Percentiles rank a stretch among this genome's conserved stretches.
These are phyloP conservation scores for Polyplosphaeria fusca DNA, from an alignment of 495 filamentous ascomycete species.

Conservation along the genomic window DNA sequence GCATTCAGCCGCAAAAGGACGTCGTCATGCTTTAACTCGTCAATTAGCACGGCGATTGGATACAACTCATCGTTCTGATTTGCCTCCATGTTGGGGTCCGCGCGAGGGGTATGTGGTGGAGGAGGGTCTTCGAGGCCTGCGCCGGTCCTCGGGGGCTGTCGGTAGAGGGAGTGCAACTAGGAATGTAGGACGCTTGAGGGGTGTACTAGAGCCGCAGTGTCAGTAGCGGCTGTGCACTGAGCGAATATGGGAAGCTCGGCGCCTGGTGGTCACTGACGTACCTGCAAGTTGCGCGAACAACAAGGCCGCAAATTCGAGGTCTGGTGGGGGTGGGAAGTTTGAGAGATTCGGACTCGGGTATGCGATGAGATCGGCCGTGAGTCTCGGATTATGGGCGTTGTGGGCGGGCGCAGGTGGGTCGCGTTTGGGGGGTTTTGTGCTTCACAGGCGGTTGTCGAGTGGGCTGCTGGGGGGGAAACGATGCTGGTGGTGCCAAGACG, in stretches of 20 bases:
- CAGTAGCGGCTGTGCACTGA: constrained; percentile 4
- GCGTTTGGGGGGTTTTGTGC: not conserved
- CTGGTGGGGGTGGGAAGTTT: not conserved
- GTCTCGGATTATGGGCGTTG: constrained; percentile 4
- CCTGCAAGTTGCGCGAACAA: constrained; percentile 10
- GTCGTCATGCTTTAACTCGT: constrained; percentile 99
- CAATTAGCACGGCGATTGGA: constrained; percentile 97
- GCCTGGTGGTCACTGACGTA: constrained; percentile 24
- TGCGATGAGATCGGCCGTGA: not conserved
- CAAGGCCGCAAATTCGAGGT: constrained; percentile 2
- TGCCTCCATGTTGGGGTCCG: constrained; percentile 56
- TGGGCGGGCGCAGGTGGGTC: constrained; percentile 1
- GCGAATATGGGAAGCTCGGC: not conserved
- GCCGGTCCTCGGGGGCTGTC: constrained; percentile 5
- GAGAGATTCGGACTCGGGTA: not conserved
- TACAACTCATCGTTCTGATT: constrained; percentile 93
- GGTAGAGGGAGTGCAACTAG: constrained; percentile 5
- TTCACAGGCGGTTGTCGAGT: not conserved
- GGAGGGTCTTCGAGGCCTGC: constrained; percentile 18
- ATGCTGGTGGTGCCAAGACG: too few relatives aligned
- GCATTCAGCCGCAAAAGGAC: constrained; percentile 96
- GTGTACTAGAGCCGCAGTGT: constrained; percentile 4
- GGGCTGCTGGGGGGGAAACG: not conserved
- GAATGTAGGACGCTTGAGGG: constrained; percentile 6
- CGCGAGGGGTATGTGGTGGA: not conserved